These are phyloP conservation scores for Aspergillus incahuasiensis DNA, from an alignment of 495 filamentous ascomycete species.

Conservation along the genomic window DNA sequence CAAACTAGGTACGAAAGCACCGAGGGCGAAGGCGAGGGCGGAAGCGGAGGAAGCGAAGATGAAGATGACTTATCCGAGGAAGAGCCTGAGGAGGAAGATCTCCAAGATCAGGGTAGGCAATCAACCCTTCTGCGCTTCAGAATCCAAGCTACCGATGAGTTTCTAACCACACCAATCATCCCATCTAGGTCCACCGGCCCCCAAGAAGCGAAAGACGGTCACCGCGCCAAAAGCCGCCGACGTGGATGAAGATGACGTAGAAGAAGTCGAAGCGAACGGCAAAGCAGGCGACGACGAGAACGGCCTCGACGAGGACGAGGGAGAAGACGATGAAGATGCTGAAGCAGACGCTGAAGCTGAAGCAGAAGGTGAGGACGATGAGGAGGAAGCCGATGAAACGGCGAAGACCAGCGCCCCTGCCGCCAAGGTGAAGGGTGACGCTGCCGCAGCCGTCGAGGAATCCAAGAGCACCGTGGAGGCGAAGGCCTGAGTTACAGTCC, in stretches of 20 bases:
- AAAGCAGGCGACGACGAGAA: slow-evolving; percentile 24
- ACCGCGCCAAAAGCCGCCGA: slow-evolving; percentile 21
- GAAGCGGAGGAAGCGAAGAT: slow-evolving; percentile 24
- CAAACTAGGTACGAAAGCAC: slow-evolving; percentile 46
- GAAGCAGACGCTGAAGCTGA: slow-evolving; percentile 33
- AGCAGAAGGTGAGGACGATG: slow-evolving; percentile 31
- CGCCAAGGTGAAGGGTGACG: slow-evolving; percentile 37
- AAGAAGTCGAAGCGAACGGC: slow-evolving; percentile 28
- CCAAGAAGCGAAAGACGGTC: slow-evolving; percentile 40
- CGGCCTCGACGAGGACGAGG: slow-evolving; percentile 24
- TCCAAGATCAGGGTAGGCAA: slow-evolving; percentile 28
- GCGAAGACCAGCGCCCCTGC: slow-evolving; percentile 41
- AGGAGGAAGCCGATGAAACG: slow-evolving; percentile 27
- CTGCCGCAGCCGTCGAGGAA: slow-evolving; percentile 40
- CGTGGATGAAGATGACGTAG: slow-evolving; percentile 32
- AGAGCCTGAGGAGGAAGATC: slow-evolving; percentile 34
- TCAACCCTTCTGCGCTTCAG: neutral
- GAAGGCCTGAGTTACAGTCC: neutral
- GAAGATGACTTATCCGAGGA: slow-evolving; percentile 22
- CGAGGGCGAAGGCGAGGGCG: slow-evolving; percentile 43
- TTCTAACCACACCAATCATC: neutral
- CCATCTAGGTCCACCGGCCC: slow-evolving; percentile 31
- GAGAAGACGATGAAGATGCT: slow-evolving; percentile 30
- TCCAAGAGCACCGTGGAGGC: slow-evolving; percentile 13
- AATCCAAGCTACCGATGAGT: neutral